Conservation (phyloP, 305 asterid species). For the Salvia sclarea region DNA sequence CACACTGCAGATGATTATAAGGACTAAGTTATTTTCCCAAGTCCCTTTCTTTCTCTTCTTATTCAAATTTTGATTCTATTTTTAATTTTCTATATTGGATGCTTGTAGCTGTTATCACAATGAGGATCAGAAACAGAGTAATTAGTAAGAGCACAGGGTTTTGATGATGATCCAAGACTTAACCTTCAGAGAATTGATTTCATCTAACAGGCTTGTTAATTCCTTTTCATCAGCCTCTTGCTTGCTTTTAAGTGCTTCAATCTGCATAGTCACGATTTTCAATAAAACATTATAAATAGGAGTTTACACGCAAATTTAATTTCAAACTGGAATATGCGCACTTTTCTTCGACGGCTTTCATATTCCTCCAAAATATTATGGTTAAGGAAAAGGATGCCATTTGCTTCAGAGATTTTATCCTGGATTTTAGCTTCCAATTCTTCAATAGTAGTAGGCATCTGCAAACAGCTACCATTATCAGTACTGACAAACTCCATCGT, state of each 20-base stretch:
- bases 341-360: constrained; percentile 84
- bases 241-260: constrained; percentile 59
- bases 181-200: constrained; percentile 79
- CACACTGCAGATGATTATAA: constrained; percentile 15
- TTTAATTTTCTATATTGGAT: no score
- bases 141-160: constrained; percentile 5
- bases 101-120: constrained; percentile 1
- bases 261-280: constrained; percentile 52
- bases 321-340: constrained; percentile 30
- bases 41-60: constrained; percentile 8
- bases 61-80: no score
- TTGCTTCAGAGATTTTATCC: constrained; percentile 83
- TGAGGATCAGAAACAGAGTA: constrained; percentile 4
- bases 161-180: constrained; percentile 22
- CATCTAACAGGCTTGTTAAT: constrained; percentile 46
- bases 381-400: constrained; percentile 85
- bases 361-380: constrained; percentile 89
- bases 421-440: constrained; percentile 88
- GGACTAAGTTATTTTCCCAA: neutral
- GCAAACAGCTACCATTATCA: constrained; percentile 38
- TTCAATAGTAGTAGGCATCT: constrained; percentile 96
- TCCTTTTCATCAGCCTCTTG: constrained; percentile 70
- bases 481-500: constrained; percentile 24
- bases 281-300: constrained; percentile 18
- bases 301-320: constrained; percentile 13